Percentiles rank a stretch among this genome's conserved stretches.
phyloP scores from a whole-genome alignment of 352 stramenopile species.

The Globisporangium acanthophoron region DNA sequence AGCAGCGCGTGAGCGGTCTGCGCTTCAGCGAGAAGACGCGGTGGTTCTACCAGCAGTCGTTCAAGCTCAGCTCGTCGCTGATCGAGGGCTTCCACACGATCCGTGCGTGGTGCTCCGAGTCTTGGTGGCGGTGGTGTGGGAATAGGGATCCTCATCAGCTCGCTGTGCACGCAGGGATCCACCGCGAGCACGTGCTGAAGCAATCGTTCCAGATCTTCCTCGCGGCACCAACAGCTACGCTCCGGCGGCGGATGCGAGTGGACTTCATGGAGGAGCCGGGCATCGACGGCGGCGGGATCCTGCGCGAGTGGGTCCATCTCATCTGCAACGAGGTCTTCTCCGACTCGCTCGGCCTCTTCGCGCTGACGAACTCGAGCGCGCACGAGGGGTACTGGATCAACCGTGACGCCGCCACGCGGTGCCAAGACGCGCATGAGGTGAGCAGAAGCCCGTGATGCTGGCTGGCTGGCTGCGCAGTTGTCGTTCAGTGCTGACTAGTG shows the following conservation, averaged over 20 bases:
- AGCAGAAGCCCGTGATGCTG: background rate
- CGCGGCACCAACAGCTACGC: constrained; percentile 30
- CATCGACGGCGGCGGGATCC: constrained; percentile 68
- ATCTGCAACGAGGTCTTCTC: constrained; percentile 62
- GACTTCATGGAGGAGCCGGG: constrained; percentile 83
- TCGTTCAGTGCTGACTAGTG: background rate
- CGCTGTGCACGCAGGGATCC: constrained; percentile 29
- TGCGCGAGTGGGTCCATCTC: constrained; percentile 78
- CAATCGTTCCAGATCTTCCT: constrained; percentile 62
- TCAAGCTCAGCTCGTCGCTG: constrained; percentile 50
- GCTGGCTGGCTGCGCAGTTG: too few relatives aligned
- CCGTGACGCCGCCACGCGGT: constrained; percentile 17
- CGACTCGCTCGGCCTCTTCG: constrained; percentile 45
- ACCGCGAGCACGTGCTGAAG: constrained; percentile 62
- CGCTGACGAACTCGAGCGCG: constrained; percentile 27
- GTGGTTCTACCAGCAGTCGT: constrained; percentile 63
- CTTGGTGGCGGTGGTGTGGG: background rate
- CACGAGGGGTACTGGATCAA: constrained; percentile 70
- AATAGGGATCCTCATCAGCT: background rate
- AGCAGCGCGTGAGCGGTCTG: constrained; percentile 32
- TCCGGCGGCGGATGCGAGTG: constrained; percentile 73
- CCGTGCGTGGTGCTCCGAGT: constrained; percentile 25
- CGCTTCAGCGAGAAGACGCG: constrained; percentile 55
- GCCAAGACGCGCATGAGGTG: constrained; percentile 20
- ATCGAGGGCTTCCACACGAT: constrained; percentile 60